phyloP scores from a whole-genome alignment of 768 basidiomycete genomes.

The Lentinula boryana region DNA sequence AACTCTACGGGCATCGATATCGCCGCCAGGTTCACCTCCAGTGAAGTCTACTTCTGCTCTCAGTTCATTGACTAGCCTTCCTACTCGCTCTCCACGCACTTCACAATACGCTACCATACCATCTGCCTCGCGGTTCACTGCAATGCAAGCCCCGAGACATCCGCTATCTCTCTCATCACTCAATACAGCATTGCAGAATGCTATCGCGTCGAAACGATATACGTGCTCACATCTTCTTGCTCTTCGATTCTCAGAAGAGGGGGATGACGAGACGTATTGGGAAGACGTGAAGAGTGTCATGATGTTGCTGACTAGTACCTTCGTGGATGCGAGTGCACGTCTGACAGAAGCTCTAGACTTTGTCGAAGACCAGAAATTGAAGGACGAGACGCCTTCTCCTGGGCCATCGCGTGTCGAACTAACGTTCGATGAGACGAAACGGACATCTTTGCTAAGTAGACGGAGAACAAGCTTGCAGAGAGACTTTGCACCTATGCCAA shows the following conservation, averaged over 20 bases:
- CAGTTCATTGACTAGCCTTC: conserved; percentile 4
- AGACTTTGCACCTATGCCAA: conserved; percentile 69
- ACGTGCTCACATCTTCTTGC: conserved; percentile 78
- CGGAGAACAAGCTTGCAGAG: conserved; percentile 6
- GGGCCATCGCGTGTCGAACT: neutral
- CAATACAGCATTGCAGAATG: conserved; percentile 54
- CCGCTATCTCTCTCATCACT: conserved; percentile 64
- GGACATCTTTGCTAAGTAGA: conserved; percentile 2
- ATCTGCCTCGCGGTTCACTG: conserved; percentile 58
- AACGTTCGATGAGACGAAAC: neutral
- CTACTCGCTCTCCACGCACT: conserved; percentile 21
- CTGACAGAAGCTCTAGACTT: conserved; percentile 61
- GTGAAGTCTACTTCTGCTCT: neutral
- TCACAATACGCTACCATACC: conserved; percentile 26
- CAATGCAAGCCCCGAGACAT: conserved; percentile 53
- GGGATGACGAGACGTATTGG: conserved; percentile 77
- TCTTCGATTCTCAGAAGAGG: conserved; percentile 64
- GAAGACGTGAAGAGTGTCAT: conserved; percentile 78
- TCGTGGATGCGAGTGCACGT: conserved; percentile 58
- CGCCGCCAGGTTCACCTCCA: conserved; percentile 7
- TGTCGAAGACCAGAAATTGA: conserved; percentile 44
- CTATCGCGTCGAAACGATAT: conserved; percentile 68
- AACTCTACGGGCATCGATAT: conserved; percentile 32
- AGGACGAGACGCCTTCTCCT: conserved; percentile 45
- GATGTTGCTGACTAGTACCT: conserved; percentile 57